These are phyloP conservation scores for Coemansia furcata DNA, from an alignment of 192 early-diverging fungal genomes.

Conservation along the genomic window DNA sequence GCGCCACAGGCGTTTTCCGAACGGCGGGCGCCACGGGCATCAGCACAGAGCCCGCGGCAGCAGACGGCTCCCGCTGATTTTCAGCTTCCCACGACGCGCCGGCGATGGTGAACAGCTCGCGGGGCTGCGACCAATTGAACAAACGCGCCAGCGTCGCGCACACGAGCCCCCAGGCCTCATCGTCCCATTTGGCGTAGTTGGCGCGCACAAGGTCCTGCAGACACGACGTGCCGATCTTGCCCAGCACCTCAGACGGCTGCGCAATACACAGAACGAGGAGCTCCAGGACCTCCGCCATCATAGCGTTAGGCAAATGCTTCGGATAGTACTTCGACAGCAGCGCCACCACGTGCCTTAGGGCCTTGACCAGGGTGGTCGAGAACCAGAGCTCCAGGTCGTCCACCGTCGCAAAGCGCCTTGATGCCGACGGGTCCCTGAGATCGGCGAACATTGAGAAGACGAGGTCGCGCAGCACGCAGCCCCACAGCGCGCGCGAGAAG, in stretches of 20 bases:
- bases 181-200: conserved; percentile 74
- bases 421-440: conserved; percentile 57
- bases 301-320: conserved; percentile 61
- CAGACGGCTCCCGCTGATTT: neutral
- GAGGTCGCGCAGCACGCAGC: conserved; percentile 73
- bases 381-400: conserved; percentile 93
- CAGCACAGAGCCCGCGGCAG: conserved; percentile 4
- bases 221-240: conserved; percentile 85
- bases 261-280: conserved; percentile 82
- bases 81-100: conserved; percentile 29
- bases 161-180: conserved; percentile 69
- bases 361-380: conserved; percentile 91
- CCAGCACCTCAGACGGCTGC: conserved; percentile 91
- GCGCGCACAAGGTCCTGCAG: conserved; percentile 83
- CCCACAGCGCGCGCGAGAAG: conserved; percentile 82
- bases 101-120: conserved; percentile 48
- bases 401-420: conserved; percentile 65
- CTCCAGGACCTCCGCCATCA: conserved; percentile 77
- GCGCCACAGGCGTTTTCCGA: neutral
- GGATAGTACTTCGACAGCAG: conserved; percentile 76
- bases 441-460: conserved; percentile 92
- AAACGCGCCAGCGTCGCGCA: conserved; percentile 67
- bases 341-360: conserved; percentile 82
- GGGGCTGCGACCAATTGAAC: conserved; percentile 80
- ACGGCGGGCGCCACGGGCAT: conserved; percentile 17